Evolutionary conservation across 1,139 yeast species (phyloP), one percentile per base, ranked within the genome.

Genomic region (Zygoascus hellenicus): DNA sequence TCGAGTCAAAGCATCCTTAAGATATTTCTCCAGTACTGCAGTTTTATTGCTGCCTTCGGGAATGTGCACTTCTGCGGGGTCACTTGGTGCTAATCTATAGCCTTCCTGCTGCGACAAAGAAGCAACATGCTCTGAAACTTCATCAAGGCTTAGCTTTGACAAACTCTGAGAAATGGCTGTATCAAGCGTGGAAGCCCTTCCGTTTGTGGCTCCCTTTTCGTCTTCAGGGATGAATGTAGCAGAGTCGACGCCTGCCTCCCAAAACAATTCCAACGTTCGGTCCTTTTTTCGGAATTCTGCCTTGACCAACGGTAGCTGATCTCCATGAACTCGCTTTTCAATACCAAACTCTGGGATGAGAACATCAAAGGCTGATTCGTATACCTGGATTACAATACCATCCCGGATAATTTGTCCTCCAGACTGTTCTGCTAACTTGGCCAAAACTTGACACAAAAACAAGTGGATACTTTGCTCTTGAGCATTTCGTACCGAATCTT

Each of bases 241-340:
- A 22, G 96, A 78, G 63, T 90, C 97, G 46, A 86, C 78, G 13
- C 94, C 95, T 51, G 79, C 80, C 64, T 88, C 95, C 98, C 98
- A 92, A 63, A 77, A 89, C 45, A 92, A 71, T 64, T 90, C 97
- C 59, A 92, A 73, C 4, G 80, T 69, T 44, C 89, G 75, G 32
- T 77, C 72, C 26, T 65, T 63, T 60, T 83, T 84, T 62, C 87
- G 94, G 65, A 85, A 92, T 63, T 92, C 97, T 3, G 97, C 97
- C 66, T 89, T 89, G 22, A 79, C 81, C 53, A 92, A 72, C 13
- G 98, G 98, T 49, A 92, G 72, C 65, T 92, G 98, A 67, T 92
- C 98, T 38, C 97, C 97, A 60, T 92, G 98, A 26, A 92, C 97
- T 60, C 98, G 80, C 68, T 92, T 92, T 65, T 92, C 98, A 56